phyloP scores from a whole-genome alignment of 1,284 basidiomycete species.

The Termitomyces sp. region DNA sequence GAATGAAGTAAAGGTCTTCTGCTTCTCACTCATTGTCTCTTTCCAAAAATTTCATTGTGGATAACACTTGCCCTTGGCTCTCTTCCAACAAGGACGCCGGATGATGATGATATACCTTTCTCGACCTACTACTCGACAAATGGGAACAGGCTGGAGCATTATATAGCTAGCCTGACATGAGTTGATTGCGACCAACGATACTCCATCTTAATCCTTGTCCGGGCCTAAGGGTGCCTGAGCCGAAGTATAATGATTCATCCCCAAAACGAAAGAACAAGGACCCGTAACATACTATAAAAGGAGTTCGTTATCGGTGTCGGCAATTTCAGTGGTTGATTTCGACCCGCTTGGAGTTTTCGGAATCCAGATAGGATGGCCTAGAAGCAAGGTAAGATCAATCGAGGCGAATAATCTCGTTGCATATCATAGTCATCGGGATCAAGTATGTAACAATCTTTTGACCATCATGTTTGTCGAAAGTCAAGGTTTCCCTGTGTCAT shows the following conservation, averaged over 20 bases:
- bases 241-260: background rate
- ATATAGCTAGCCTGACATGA: too few species aligned
- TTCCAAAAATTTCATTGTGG: constrained; percentile 3
- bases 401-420: background rate
- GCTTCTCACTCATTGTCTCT: background rate
- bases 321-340: constrained; percentile 1
- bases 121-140: constrained; percentile 6
- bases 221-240: too few species aligned
- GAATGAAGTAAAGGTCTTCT: too few species aligned
- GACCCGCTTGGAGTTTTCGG: constrained; percentile 4
- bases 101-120: background rate
- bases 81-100: too few species aligned
- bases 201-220: too few species aligned
- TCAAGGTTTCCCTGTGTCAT: constrained; percentile 3
- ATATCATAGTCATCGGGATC: background rate
- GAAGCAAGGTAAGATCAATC: background rate
- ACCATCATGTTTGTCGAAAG: background rate
- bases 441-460: too few species aligned
- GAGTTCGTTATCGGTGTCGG: background rate
- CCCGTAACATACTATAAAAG: constrained; percentile 10
- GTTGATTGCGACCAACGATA: too few species aligned
- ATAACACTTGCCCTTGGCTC: background rate
- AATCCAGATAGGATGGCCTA: constrained; percentile 4
- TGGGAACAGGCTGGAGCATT: background rate
- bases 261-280: background rate